These are phyloP conservation scores for Coffea eugenioides DNA, from an alignment of 257 asterid genomes.

Conservation along the genomic window DNA sequence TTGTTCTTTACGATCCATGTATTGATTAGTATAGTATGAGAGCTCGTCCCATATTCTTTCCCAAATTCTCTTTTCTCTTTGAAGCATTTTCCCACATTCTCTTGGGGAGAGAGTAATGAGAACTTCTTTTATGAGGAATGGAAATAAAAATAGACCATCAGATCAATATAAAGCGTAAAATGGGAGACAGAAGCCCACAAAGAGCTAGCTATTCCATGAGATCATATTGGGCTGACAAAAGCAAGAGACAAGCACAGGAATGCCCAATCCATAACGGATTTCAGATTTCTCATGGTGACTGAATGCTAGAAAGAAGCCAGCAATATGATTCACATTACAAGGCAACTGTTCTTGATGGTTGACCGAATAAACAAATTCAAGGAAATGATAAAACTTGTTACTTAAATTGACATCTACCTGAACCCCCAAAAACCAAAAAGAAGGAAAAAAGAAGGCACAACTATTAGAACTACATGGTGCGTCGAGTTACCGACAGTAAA, in stretches of 20 bases:
- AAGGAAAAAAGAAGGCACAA: no score
- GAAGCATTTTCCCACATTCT: no score
- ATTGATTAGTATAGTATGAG: not conserved
- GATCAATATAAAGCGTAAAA: not conserved
- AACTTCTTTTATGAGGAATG: not conserved
- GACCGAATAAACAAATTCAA: no score
- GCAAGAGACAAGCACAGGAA: not conserved
- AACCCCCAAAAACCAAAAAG: no score
- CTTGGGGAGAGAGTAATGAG: no score
- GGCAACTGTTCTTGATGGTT: no score
- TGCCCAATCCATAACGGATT: not conserved
- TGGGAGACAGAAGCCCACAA: not conserved
- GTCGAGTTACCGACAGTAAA: no score
- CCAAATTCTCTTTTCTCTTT: not conserved
- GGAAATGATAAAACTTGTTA: no score
- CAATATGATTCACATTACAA: no score
- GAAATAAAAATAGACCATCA: not conserved
- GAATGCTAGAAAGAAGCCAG: not conserved
- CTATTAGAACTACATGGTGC: no score
- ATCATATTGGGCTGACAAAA: not conserved
- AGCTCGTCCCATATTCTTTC: not conserved
- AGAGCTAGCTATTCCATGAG: not conserved
- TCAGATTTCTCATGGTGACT: not conserved
- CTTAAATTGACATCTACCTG: no score
- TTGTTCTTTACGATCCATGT: not conserved